Conservation (phyloP, 169 alveolate genomes). For the Plasmodium gaboni region DNA sequence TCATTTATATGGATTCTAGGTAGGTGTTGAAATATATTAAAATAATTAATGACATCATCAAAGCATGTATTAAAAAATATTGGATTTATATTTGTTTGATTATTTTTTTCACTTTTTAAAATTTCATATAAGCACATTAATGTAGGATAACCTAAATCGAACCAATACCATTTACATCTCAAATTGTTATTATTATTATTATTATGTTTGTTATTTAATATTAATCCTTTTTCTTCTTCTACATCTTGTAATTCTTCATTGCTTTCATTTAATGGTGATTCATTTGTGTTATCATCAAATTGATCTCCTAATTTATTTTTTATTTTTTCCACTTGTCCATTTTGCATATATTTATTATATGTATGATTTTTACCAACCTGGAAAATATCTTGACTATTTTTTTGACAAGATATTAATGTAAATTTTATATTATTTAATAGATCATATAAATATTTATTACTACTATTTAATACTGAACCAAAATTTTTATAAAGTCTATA, state of each 20-base stretch:
- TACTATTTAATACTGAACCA: slow-evolving; percentile 37
- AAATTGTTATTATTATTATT: neutral
- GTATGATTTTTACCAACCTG: neutral
- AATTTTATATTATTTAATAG: slow-evolving; percentile 48
- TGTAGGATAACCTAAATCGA: slow-evolving; percentile 57
- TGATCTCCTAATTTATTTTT: neutral
- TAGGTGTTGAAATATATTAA: slow-evolving; percentile 35
- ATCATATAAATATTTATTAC: slow-evolving; percentile 42
- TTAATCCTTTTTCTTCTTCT: neutral
- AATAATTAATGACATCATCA: slow-evolving; percentile 46
- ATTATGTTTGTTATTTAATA: neutral
- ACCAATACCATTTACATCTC: slow-evolving; percentile 69
- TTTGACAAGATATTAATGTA: slow-evolving; percentile 23
- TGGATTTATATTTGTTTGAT: slow-evolving; percentile 50
- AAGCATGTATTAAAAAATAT: slow-evolving; percentile 49
- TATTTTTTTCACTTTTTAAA: slow-evolving; percentile 69
- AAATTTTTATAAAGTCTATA: slow-evolving; percentile 49
- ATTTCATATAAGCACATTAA: slow-evolving; percentile 69
- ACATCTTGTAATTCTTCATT: neutral
- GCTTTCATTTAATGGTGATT: neutral
- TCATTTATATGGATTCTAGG: slow-evolving; percentile 52
- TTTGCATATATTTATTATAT: neutral
- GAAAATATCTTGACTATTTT: neutral
- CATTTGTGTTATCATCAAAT: neutral
- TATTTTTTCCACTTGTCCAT: neutral